Conservation (phyloP, 2,329 filamentous ascomycete species). For the Colletotrichum lindemuthianum region DNA sequence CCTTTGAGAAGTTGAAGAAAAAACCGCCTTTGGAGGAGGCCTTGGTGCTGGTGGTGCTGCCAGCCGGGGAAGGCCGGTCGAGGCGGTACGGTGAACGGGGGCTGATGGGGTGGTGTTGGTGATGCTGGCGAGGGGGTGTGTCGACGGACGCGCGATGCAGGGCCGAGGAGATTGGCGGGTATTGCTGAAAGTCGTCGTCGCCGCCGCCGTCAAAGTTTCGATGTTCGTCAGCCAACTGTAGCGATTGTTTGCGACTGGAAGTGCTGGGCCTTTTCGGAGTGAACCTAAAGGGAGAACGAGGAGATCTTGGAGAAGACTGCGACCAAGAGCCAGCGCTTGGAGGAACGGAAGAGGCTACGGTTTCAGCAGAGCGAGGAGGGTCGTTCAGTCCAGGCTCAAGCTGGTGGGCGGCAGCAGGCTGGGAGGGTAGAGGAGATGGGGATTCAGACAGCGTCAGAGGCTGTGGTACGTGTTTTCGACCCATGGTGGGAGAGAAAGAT, state of each 20-base stretch:
- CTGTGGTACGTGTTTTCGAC: slow-evolving; percentile 68
- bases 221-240: slow-evolving; percentile 31
- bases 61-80: slow-evolving; percentile 37
- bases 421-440: slow-evolving; percentile 37
- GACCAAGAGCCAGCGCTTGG: slow-evolving; percentile 50
- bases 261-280: slow-evolving; percentile 46
- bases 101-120: slow-evolving; percentile 40
- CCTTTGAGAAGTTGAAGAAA: slow-evolving; percentile 62
- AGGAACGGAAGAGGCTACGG: slow-evolving; percentile 42
- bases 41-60: slow-evolving; percentile 44
- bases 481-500: slow-evolving; percentile 51
- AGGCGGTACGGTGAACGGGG: slow-evolving; percentile 40
- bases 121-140: slow-evolving; percentile 39
- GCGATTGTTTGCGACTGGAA: slow-evolving; percentile 32
- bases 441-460: slow-evolving; percentile 63
- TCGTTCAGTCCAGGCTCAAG: slow-evolving; percentile 31
- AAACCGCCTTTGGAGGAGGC: slow-evolving; percentile 60
- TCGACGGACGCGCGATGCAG: slow-evolving; percentile 39
- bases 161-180: slow-evolving; percentile 43
- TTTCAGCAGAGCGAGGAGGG: slow-evolving; percentile 45
- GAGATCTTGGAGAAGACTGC: slow-evolving; percentile 55
- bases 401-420: slow-evolving; percentile 41
- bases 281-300: slow-evolving; percentile 57
- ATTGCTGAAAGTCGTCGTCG: slow-evolving; percentile 39
- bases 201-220: slow-evolving; percentile 36